Base-by-base conservation (phyloP, 768 basidiomycete species). In the Phylloporus rhodoxanthus region DNA sequence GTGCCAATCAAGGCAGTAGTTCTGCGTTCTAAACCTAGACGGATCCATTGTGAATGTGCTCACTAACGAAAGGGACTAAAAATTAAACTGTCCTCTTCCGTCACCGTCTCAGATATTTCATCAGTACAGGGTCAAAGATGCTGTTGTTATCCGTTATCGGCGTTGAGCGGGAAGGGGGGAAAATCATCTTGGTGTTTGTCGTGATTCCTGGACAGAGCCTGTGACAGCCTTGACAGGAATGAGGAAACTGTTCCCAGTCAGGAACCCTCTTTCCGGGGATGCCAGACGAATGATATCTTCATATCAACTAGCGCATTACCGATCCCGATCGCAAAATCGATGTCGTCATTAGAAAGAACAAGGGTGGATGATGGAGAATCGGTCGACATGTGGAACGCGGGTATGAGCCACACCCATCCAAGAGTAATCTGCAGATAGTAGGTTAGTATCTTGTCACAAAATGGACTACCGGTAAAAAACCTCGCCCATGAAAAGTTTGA, bases 321-420 rank as follows among this genome's bases (percentile, higher is more conserved):
- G 5, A 87, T 66, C 2, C 90, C 90, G 4, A 90, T 63, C 6
- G 89, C 74, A 59, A 91, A 92, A 66, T 91, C 90, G 19, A 89
- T 56, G 41, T 91, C 85, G 54, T 82, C 79, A 26, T 75, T 71
- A 17, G 74, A 72, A 28, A 91, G 65, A 10, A 65, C 55, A 21
- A 85, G 49, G 20, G 33, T 54, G 7, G 62, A 45, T n/a, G 61
- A 53, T 8, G 68, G 61, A 4, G 73, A 70, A 32, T 76, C 72
- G 38, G 78, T 74, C 1, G 78, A 71, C 72, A 91, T 79, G 61
- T 92, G 87, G 70, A 92, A 92, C 0, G 81, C 74, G 0, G 91
- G 91, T 51, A 93, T 80, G 61, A 92, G 75, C 91, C 91, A 92
- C 43, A 83, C 62, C 91, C 91, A 93, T 28, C 86, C 84, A 64